Base-by-base conservation (phyloP, 164 flowering plant genomes). In the Chimonanthus praecox region DNA sequence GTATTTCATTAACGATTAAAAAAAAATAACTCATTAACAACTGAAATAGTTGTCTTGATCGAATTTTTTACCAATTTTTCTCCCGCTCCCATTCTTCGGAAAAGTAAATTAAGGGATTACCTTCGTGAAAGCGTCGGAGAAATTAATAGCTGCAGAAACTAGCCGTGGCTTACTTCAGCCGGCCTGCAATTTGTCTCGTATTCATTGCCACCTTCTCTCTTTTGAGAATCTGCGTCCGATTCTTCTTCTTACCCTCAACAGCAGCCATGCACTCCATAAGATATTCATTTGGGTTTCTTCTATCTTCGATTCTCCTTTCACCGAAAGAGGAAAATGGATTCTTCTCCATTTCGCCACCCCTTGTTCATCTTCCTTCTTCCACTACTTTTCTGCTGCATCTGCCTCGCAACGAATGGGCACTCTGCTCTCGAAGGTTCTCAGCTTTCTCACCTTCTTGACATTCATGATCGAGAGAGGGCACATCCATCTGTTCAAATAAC, bases 381-480 rank as follows among this genome's bases (percentile, higher is more conserved):
- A 71, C 68, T 65, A 66, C 33, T 68, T 58, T 79, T 20, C 74
- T 46, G 18, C n/a, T 16, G 33, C 54, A 44, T 77, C 20, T 48
- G 11, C 15, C n/a, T 54, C 11, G 60, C 63, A 5, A 4, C 60
- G 10, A 61, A 79, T 54, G 82, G 8, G 2, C 79, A 87, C 2
- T 86, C 87, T 2, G 84, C 88, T 5, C 62, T 83, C 58, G 95
- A 89, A 64, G 85, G 83, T 58, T 68, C 69, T 16, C 84, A 82
- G 82, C 77, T 90, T 16, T 84, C 88, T 11, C 80, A 72, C 6
- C 68, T 89, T 47, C 82, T 89, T 11, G 81, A 87, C 46, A 76
- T 88, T 72, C 91, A 87, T 66, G 91, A 89, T 49, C 78, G 84
- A n/a, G 92, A 90, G 80, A 70, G 86, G 21, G 82, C 89, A 45